Conservation (phyloP, 2,329 filamentous ascomycete genomes). For the Talaromyces verruculosus region DNA sequence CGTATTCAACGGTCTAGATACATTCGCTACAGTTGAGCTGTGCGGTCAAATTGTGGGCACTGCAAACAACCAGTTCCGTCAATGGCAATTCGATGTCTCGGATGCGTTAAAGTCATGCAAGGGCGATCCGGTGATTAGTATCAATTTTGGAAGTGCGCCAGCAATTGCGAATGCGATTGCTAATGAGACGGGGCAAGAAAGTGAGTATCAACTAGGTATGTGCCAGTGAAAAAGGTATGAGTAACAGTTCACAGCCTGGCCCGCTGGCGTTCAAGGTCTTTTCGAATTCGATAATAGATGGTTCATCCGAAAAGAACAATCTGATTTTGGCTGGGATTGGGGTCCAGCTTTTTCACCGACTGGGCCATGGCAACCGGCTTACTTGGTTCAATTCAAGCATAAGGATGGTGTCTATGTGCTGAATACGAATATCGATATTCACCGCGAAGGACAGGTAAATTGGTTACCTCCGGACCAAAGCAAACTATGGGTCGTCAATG, state of each 20-base stretch:
- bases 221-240: background rate
- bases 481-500: slow-evolving; percentile 61
- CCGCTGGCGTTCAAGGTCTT: slow-evolving; percentile 47
- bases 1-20: slow-evolving; percentile 63
- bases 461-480: slow-evolving; percentile 58
- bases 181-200: slow-evolving; percentile 49
- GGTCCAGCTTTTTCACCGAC: slow-evolving; percentile 61
- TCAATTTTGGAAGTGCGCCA: slow-evolving; percentile 60
- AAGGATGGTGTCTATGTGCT: slow-evolving; percentile 48
- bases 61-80: slow-evolving; percentile 63
- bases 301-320: slow-evolving; percentile 62
- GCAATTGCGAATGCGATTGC: slow-evolving; percentile 56
- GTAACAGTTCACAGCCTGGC: slow-evolving; percentile 46
- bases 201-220: slow-evolving; percentile 27
- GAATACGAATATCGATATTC: slow-evolving; percentile 60
- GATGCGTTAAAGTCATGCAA: slow-evolving; percentile 47
- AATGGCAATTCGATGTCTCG: slow-evolving; percentile 61
- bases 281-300: slow-evolving; percentile 57
- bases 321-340: slow-evolving; percentile 67
- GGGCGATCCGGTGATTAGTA: slow-evolving; percentile 41
- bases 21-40: slow-evolving; percentile 57
- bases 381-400: slow-evolving; percentile 53
- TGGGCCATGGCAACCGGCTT: slow-evolving; percentile 63
- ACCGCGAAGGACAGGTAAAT: slow-evolving; percentile 59
- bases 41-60: slow-evolving; percentile 56